Evolutionary conservation across 1,284 basidiomycete species (phyloP).

Genomic region (Leccinum subspadiceum): DNA sequence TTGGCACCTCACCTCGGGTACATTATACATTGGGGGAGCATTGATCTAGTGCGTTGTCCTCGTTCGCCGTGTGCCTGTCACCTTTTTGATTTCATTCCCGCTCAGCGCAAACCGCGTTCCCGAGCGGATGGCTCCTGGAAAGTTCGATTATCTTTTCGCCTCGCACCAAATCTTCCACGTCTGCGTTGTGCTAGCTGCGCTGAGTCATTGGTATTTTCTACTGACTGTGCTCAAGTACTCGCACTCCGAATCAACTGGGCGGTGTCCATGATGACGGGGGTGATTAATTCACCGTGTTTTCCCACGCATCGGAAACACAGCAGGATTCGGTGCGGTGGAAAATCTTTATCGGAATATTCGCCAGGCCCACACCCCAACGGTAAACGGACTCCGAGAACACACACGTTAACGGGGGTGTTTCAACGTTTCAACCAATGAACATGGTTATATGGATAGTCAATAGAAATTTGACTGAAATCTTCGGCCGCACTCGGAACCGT

Average conservation of each 20-base stretch:
- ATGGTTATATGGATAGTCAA: conserved; percentile 26
- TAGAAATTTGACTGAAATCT: conserved; percentile 27
- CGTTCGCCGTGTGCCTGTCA: conserved; percentile 29
- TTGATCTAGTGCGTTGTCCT: conserved; percentile 71
- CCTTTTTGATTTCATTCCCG: conserved; percentile 30
- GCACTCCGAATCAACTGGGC: conserved; percentile 40
- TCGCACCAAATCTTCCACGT: conserved; percentile 89
- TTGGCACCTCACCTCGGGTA: conserved; percentile 68
- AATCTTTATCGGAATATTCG: conserved; percentile 23
- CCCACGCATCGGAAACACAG: conserved; percentile 24
- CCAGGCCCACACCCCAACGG: conserved; percentile 20
- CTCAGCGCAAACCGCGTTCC: conserved; percentile 79
- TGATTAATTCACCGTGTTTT: conserved; percentile 25
- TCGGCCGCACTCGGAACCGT: conserved; percentile 26
- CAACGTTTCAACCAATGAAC: conserved; percentile 24
- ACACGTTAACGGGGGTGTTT: conserved; percentile 32
- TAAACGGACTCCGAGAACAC: conserved; percentile 27
- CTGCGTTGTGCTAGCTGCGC: conserved; percentile 76
- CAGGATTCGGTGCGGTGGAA: conserved; percentile 18
- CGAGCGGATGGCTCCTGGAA: conserved; percentile 75
- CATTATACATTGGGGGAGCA: conserved; percentile 74
- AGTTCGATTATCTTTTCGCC: conserved; percentile 77
- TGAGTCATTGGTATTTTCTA: conserved; percentile 70
- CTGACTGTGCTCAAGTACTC: conserved; percentile 56
- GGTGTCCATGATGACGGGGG: conserved; percentile 29